Evolutionary conservation across 192 early-diverging fungal species (phyloP).

Genomic region (Bifiguratus adelaidae): DNA sequence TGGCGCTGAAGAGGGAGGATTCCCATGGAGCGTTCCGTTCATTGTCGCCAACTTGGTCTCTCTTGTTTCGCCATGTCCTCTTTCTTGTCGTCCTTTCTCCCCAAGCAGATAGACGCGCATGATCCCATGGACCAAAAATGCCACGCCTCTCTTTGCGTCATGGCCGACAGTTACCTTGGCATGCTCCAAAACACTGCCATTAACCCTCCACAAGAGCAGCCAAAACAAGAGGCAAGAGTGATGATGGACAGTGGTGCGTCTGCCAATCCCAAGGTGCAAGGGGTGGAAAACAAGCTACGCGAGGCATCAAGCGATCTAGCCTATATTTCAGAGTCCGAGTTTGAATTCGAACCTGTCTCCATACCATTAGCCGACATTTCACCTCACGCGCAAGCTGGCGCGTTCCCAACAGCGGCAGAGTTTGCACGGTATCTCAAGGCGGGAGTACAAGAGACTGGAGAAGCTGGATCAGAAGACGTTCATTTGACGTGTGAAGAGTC

Average conservation of each 20-base stretch:
- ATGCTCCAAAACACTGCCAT: conserved; percentile 9
- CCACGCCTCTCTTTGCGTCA: no score
- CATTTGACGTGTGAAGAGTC: neutral
- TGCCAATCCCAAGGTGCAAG: neutral
- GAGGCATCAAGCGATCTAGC: conserved; percentile 1
- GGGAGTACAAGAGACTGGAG: neutral
- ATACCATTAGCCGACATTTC: no score
- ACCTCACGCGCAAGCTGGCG: neutral
- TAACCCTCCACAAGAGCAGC: neutral
- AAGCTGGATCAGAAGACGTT: neutral
- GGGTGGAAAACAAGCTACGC: neutral
- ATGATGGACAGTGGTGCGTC: neutral
- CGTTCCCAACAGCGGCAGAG: neutral
- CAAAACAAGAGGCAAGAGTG: no score
- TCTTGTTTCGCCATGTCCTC: no score
- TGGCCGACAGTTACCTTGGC: conserved; percentile 1
- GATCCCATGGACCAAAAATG: no score
- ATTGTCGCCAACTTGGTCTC: no score
- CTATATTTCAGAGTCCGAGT: conserved; percentile 7
- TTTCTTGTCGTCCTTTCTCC: no score
- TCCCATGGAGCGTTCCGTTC: no score
- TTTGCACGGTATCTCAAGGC: neutral
- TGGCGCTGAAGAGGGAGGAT: no score
- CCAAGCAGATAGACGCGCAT: no score
- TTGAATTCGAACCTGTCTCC: neutral